These are phyloP conservation scores for Acanthamoeba healyi DNA, from an alignment of 208 protist genomes.

Conservation along the genomic window DNA sequence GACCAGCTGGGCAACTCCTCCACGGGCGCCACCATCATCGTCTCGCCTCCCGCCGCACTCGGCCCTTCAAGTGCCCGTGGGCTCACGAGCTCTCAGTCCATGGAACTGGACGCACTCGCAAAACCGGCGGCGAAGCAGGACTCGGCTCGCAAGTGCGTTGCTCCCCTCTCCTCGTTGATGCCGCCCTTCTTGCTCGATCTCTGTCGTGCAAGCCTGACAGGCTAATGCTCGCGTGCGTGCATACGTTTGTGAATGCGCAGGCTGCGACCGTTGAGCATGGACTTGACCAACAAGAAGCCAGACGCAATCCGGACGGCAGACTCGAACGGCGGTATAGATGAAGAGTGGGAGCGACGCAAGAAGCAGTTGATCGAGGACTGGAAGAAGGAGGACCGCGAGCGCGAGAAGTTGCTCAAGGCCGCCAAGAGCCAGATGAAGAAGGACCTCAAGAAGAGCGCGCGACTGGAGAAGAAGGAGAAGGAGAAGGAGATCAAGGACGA, in stretches of 20 bases:
- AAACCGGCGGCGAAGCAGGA: background rate
- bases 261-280: background rate
- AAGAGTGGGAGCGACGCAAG: background rate
- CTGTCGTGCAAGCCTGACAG: no score
- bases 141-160: background rate
- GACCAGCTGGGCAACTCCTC: background rate
- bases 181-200: background rate
- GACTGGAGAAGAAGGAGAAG: background rate
- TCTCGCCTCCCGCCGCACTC: background rate
- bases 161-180: background rate
- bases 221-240: background rate
- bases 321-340: background rate
- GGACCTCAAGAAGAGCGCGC: background rate
- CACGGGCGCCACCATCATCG: background rate
- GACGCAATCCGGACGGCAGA: background rate
- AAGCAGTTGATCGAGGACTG: background rate
- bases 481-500: background rate
- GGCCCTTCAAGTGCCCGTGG: background rate
- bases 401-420: background rate
- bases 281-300: background rate
- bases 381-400: background rate
- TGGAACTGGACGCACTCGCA: background rate
- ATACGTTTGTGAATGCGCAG: background rate
- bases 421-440: slow-evolving; percentile 17
- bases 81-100: background rate